Evolutionary conservation across 225 moss, liverwort and hornwort species (phyloP), one percentile per base, ranked within the genome.

Genomic region (Ulota crispa): DNA sequence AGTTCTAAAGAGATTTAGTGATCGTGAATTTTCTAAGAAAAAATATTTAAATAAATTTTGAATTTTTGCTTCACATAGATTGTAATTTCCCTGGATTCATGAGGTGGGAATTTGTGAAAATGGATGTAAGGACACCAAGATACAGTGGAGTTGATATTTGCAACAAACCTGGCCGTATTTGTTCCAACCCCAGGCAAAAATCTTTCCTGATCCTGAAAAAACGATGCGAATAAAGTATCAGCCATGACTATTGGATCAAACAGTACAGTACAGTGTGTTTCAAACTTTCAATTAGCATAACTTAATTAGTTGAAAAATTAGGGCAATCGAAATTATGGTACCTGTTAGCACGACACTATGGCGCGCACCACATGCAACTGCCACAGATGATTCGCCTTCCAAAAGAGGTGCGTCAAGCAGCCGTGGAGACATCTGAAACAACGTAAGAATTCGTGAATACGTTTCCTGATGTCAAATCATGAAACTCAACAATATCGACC

Each of bases 151-250:
- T 56, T 56, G 70, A 23, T 47, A 21, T 7, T 65, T 31, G 60
- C 57, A 75, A 75, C 74, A 69, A 78, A 97, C 97, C 97, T 98
- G 97, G 39, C 97, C 97, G 76, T 95, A 98, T 74, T 95, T 98
- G 86, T 98, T 98, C 97, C 97, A 98, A 61, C 97, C 97, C 97
- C 97, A 98, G 83, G 92, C 87, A 39, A 98, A 98, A 37, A 98
- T 80, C 77, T 94, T 98, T 37, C 97, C 94, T n/a, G 85, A 87
- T 64, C 93, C 97, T 95, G 89, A 80, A 70, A 60, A 84, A 65
- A 74, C n/a, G 6, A 76, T 43, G 31, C 42, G 52, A 76, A 66
- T 24, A 23, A 39, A 66, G 54, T 26, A 60, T 70, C 45, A 70
- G 69, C 10, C 43, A 42, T 39, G 45, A 43, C 31, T 67, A 47